Evolutionary conservation across 208 protist genomes (phyloP).

Genomic region (Leishmania turanica): DNA sequence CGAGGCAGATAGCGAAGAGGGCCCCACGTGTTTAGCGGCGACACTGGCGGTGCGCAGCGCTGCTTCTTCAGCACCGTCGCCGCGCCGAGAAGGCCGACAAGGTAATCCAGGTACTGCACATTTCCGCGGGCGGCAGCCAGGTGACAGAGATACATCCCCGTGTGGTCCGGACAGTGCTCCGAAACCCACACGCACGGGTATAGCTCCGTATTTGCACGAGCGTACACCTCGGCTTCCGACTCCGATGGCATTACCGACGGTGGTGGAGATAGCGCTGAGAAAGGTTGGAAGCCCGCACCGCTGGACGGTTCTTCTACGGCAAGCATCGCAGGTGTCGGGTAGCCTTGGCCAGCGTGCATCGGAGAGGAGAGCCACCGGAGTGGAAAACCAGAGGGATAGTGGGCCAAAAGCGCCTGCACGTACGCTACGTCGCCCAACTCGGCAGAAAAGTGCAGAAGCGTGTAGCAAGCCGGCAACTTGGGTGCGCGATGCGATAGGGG

Average conservation of each 20-base stretch:
- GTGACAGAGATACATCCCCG: slow-evolving; percentile 44
- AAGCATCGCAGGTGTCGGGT: neutral
- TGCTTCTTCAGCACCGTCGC: slow-evolving; percentile 33
- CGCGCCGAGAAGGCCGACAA: slow-evolving; percentile 26
- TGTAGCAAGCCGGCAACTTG: slow-evolving; percentile 27
- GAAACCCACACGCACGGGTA: slow-evolving; percentile 35
- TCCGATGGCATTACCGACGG: neutral
- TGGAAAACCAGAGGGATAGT: slow-evolving; percentile 14
- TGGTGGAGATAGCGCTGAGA: neutral
- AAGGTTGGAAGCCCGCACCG: neutral
- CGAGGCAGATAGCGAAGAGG: slow-evolving; percentile 7
- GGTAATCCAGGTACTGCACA: slow-evolving; percentile 26
- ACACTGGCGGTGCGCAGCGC: slow-evolving; percentile 10
- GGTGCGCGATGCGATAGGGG: neutral
- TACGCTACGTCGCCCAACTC: slow-evolving; percentile 44
- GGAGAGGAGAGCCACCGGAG: slow-evolving; percentile 14
- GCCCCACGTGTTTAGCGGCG: slow-evolving; percentile 7
- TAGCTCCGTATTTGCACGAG: neutral
- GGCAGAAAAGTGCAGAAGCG: slow-evolving; percentile 54
- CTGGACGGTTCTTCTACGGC: neutral
- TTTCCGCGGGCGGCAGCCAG: slow-evolving; percentile 35
- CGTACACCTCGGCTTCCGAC: neutral
- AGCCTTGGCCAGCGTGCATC: neutral
- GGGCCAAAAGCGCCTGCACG: slow-evolving; percentile 1
- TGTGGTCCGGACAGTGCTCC: slow-evolving; percentile 33